Base-by-base conservation (phyloP, 805 yeast species). In the Sugiyamaella lignohabitans region DNA sequence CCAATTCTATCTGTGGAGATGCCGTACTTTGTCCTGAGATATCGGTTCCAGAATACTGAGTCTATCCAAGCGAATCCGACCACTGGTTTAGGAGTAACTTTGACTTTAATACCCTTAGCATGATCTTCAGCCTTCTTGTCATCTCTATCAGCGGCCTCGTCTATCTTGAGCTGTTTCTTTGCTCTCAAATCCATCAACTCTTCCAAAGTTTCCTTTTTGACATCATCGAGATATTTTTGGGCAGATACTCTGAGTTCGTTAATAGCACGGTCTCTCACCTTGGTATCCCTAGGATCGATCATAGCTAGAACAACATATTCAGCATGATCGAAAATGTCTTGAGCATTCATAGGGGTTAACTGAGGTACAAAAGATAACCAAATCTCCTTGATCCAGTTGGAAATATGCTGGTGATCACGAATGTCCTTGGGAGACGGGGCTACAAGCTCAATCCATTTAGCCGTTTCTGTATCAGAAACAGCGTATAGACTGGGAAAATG, bases 61-160 rank as follows among this genome's bases (percentile, higher is more conserved):
- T 64, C 64, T n/a, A 64, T 57, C 66, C 67, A 64, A 2, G 65
- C 66, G 42, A 64, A 63, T 5, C 63, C 66, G 5, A 61, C 63
- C 2, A 51, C 53, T 4, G 59, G 54, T 20, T 49, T 45, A 14
- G 46, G 24, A n/a, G 43, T 23, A 8, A 57, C 56, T 16, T 52
- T 56, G 20, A 63, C 61, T 32, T 48, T 54, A 39, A 56, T 59
- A 36, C 46, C 51, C 47, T 56, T 54, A 14, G 67, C 68, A 42
- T 46, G 49, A 35, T 59, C 51, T 8, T 57, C 57, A 2, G 63
- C 67, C 22, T 50, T 47, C 42, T 56, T 51, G 47, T 64, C 67
- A 24, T 57, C 65, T 36, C 53, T 51, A 41, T 57, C 63, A 20
- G 51, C 52, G 4, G 68, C 68, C 47, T 61, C 65, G 40, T 63